Evolutionary conservation across 139 green algal genomes (phyloP).

Genomic region (Chlorella sorokiniana): DNA sequence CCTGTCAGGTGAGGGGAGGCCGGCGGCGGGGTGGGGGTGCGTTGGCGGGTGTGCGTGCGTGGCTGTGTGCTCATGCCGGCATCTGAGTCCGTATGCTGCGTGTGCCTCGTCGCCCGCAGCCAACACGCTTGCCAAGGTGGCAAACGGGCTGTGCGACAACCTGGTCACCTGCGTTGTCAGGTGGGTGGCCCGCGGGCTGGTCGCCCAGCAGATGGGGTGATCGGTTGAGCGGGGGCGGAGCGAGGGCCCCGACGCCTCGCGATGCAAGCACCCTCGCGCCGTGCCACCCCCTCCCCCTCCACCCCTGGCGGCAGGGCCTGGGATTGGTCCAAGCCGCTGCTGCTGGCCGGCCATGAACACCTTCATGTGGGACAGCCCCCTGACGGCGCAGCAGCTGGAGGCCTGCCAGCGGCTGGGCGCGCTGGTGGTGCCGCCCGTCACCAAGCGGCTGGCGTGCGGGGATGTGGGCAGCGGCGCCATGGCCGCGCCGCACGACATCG

Average conservation of each 20-base stretch:
- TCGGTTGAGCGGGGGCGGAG: too few relatives aligned
- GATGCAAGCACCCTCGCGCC: too few relatives aligned
- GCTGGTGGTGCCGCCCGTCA: constrained; percentile 66
- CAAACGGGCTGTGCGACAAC: constrained; percentile 87
- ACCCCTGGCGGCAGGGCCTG: constrained; percentile 6
- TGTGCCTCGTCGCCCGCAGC: constrained; percentile 46
- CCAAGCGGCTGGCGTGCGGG: constrained; percentile 91
- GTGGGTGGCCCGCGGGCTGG: not conserved
- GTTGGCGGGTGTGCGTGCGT: not conserved
- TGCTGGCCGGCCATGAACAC: constrained; percentile 98
- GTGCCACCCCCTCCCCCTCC: not conserved
- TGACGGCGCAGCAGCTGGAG: constrained; percentile 82
- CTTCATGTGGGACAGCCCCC: constrained; percentile 90
- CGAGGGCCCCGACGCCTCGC: too few relatives aligned
- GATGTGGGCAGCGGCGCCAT: constrained; percentile 91
- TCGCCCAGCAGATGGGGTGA: too few relatives aligned
- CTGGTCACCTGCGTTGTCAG: constrained; percentile 88
- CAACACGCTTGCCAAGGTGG: constrained; percentile 93
- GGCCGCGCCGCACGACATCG: constrained; percentile 64
- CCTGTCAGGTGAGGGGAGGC: constrained; percentile 53
- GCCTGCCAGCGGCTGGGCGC: constrained; percentile 64
- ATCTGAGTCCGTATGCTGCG: too few relatives aligned
- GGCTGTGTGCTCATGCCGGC: too few relatives aligned
- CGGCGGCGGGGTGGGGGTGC: too few relatives aligned
- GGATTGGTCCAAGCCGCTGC: constrained; percentile 60